Conservation (phyloP, 768 basidiomycete species). For the Asterophora parasitica region DNA sequence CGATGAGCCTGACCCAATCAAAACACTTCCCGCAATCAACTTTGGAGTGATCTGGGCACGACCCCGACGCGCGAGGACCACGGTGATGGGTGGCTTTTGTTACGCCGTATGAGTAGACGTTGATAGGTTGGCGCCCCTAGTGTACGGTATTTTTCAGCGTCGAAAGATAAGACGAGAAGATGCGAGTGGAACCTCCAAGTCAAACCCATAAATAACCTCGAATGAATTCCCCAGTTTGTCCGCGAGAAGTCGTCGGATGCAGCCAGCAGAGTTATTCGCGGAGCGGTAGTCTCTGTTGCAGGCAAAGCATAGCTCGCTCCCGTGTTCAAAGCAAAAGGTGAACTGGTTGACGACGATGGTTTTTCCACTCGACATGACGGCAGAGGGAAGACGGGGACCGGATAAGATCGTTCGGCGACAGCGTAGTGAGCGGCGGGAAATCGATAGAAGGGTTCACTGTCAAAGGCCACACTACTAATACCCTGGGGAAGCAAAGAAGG, state of each 20-base stretch:
- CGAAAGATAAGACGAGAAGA: not conserved
- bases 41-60: constrained; percentile 12
- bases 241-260: constrained; percentile 1
- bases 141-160: not conserved
- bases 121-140: constrained; percentile 8
- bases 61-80: constrained; percentile 13
- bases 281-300: constrained; percentile 13
- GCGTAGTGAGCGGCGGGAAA: not conserved
- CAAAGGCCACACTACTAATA: not conserved
- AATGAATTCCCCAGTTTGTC: constrained; percentile 8
- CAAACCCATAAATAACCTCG: constrained; percentile 8
- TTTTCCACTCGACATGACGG: constrained; percentile 8
- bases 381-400: not conserved
- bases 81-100: constrained; percentile 13
- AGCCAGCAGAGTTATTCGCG: constrained; percentile 6
- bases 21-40: constrained; percentile 14
- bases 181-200: constrained; percentile 5
- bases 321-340: constrained; percentile 14
- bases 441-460: not conserved
- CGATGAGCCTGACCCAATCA: constrained; percentile 11
- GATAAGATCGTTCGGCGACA: not conserved
- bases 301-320: constrained; percentile 10
- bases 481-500: not conserved
- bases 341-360: constrained; percentile 14
- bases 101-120: constrained; percentile 13